Evolutionary conservation across 768 basidiomycete genomes (phyloP).

Genomic region (Mycena venus): DNA sequence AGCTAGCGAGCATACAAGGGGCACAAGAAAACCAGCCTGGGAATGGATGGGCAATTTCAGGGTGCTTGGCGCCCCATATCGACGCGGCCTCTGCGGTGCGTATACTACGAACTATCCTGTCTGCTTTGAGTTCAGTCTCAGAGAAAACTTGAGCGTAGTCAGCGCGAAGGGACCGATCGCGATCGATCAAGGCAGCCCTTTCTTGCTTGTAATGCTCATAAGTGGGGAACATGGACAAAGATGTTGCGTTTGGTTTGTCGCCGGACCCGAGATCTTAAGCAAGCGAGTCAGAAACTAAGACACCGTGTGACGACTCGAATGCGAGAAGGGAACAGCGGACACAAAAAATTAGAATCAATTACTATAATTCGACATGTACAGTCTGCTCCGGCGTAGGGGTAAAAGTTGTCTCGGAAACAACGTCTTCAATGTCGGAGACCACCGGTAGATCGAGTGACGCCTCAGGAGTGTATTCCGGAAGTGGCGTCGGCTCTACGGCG

Average conservation of each 20-base stretch:
- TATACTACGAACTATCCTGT: slow-evolving; percentile 66
- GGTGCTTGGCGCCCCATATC: slow-evolving; percentile 69
- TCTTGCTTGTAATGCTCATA: neutral
- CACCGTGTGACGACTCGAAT: too few species aligned
- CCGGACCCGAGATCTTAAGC: neutral
- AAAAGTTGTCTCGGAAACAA: neutral
- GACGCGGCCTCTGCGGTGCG: slow-evolving; percentile 66
- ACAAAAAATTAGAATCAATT: too few species aligned
- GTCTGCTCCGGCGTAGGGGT: slow-evolving; percentile 1
- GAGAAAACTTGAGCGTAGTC: neutral
- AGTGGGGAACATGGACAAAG: neutral
- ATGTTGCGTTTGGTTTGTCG: neutral
- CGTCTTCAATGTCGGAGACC: neutral
- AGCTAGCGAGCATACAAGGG: slow-evolving; percentile 42
- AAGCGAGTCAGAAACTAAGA: neutral
- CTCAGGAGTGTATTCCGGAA: neutral
- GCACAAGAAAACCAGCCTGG: neutral
- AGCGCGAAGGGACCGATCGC: neutral
- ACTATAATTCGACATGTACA: slow-evolving; percentile 24
- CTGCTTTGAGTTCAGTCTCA: slow-evolving; percentile 62
- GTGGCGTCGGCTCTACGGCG: neutral
- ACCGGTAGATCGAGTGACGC: neutral
- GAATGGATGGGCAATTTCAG: slow-evolving; percentile 47
- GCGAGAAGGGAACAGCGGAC: too few species aligned
- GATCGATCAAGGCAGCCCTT: neutral